Evolutionary conservation across 176 grass and related monocot species (phyloP).

Genomic region (Hsuehochloa calcarea): DNA sequence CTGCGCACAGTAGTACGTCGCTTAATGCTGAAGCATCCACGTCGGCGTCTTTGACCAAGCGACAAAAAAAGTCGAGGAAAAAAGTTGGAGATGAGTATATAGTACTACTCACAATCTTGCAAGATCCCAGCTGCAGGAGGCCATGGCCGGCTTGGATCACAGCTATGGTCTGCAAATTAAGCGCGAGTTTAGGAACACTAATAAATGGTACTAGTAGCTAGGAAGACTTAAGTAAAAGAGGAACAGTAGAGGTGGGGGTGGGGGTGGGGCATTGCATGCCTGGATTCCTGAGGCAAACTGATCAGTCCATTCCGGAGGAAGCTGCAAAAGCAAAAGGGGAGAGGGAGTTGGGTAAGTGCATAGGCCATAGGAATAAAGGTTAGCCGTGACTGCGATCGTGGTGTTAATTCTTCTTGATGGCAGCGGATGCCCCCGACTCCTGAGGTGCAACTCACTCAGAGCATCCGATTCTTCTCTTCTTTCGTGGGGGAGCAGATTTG

Average conservation of each 20-base stretch:
- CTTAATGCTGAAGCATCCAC: conserved; percentile 28
- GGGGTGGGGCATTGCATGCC: conserved; percentile 34
- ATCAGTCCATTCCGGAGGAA: conserved; percentile 96
- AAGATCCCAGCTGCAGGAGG: conserved; percentile 90
- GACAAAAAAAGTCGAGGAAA: conserved; percentile 24
- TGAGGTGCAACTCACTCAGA: not conserved
- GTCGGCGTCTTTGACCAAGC: conserved; percentile 18
- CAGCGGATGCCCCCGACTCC: not conserved
- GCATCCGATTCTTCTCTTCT: conserved; percentile 53
- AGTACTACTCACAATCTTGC: conserved; percentile 83
- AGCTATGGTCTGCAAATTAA: conserved; percentile 74
- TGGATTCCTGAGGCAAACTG: conserved; percentile 97
- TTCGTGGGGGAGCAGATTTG: conserved; percentile 30
- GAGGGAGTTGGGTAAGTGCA: conserved; percentile 24
- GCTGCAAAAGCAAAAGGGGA: conserved; percentile 60
- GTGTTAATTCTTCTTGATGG: conserved; percentile 36
- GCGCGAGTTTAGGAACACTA: not conserved
- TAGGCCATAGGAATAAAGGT: conserved; percentile 48
- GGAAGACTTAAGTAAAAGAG: not conserved
- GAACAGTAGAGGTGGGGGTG: not conserved
- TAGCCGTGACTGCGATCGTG: conserved; percentile 24
- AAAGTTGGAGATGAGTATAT: not conserved
- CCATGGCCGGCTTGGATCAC: conserved; percentile 99
- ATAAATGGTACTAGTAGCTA: not conserved
- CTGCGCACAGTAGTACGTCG: conserved; percentile 37